Percentiles rank a stretch among this genome's conserved stretches.
Evolutionary conservation across 441 rosid genomes (phyloP).

Genomic region (Pelargonium myrrhifolium): DNA sequence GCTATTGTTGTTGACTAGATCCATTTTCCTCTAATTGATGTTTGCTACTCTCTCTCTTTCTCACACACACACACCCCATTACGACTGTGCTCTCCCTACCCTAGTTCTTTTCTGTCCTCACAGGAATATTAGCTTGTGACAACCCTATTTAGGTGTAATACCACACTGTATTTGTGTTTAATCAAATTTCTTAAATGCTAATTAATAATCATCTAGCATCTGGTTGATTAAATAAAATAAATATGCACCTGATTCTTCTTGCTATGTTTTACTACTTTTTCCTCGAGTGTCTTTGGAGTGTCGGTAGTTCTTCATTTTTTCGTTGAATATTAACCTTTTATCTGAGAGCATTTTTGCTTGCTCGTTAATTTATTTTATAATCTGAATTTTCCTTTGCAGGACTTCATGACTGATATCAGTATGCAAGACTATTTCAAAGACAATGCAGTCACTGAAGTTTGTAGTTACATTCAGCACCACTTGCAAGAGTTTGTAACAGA

Average conservation of each 20-base stretch:
- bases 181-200: background rate
- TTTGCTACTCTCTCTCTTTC: background rate
- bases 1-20: too few species aligned
- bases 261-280: background rate
- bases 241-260: background rate
- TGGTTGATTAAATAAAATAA: background rate
- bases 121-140: background rate
- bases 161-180: background rate
- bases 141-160: constrained; percentile 1
- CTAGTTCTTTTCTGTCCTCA: background rate
- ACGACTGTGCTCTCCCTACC: background rate
- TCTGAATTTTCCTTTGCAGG: constrained; percentile 31
- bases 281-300: background rate
- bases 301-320: background rate
- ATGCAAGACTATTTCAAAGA: constrained; percentile 41
- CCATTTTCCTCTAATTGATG: background rate
- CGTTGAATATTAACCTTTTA: background rate
- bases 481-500: constrained; percentile 50
- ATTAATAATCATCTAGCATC: background rate
- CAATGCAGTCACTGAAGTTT: constrained; percentile 32
- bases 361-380: background rate
- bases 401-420: constrained; percentile 38
- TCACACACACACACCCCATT: background rate
- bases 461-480: constrained; percentile 37
- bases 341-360: background rate